A percentile compares a stretch with the other conserved stretches of the same genome.
phyloP scores from a whole-genome alignment of 2,329 filamentous ascomycete genomes.

The Alternaria solani region DNA sequence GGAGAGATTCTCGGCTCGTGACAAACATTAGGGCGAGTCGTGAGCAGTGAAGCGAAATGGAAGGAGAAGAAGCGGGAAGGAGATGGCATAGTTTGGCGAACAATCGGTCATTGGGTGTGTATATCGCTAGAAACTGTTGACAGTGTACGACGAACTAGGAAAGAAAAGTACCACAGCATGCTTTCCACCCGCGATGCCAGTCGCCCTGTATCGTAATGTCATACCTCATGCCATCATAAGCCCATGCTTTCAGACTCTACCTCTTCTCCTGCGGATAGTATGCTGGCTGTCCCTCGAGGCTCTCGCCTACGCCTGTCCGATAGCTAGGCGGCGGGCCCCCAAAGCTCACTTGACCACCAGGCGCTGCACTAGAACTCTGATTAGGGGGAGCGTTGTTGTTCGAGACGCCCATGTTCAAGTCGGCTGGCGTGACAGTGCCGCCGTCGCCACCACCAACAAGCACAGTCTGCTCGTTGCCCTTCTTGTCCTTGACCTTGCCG shows the following conservation, averaged over 20 bases:
- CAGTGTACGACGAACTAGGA: background rate
- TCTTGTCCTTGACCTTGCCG: slow-evolving; percentile 77
- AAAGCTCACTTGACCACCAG: slow-evolving; percentile 45
- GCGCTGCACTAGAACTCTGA: slow-evolving; percentile 29
- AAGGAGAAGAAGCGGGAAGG: background rate
- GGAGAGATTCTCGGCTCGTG: background rate
- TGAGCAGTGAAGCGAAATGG: background rate
- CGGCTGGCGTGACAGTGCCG: slow-evolving; percentile 52
- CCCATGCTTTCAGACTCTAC: slow-evolving; percentile 10
- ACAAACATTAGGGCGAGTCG: background rate
- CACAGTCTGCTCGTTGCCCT: slow-evolving; percentile 69
- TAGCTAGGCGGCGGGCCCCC: slow-evolving; percentile 48
- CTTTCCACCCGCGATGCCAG: background rate
- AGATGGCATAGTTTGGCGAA: background rate
- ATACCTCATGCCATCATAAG: slow-evolving; percentile 36
- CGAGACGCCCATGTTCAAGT: slow-evolving; percentile 43
- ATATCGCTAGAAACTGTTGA: slow-evolving; percentile 4
- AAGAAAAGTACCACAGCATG: background rate
- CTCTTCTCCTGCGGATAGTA: slow-evolving; percentile 48
- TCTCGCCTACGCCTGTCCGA: slow-evolving; percentile 47
- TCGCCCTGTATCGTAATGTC: slow-evolving; percentile 25
- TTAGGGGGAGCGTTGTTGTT: slow-evolving; percentile 43
- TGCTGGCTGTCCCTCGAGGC: slow-evolving; percentile 45
- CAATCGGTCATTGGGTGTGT: background rate
- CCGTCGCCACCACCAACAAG: slow-evolving; percentile 75